These are phyloP conservation scores for Ophiostoma ulmi DNA, from an alignment of 2,329 filamentous ascomycete species.

Conservation along the genomic window DNA sequence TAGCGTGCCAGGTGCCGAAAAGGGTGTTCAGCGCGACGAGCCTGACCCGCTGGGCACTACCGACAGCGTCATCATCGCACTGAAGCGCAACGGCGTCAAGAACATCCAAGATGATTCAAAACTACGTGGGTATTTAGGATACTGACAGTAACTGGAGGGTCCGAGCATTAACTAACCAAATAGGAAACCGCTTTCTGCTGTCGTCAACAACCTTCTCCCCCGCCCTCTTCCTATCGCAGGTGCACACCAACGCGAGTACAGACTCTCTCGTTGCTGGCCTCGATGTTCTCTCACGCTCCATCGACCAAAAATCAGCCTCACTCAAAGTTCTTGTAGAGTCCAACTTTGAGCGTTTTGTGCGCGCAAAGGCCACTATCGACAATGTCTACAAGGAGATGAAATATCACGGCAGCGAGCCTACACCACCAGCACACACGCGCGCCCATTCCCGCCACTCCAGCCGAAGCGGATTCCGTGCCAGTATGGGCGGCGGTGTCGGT, in stretches of 20 bases:
- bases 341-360: conserved; percentile 97
- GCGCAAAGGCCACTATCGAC: conserved; percentile 95
- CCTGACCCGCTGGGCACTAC: conserved; percentile 84
- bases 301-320: conserved; percentile 95
- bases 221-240: conserved; percentile 82
- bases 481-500: conserved; percentile 32
- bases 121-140: conserved; percentile 45
- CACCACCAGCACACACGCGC: conserved; percentile 37
- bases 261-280: conserved; percentile 74
- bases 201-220: conserved; percentile 96
- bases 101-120: conserved; percentile 73
- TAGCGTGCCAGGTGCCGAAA: conserved; percentile 59
- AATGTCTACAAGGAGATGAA: conserved; percentile 99
- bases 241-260: conserved; percentile 81
- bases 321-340: conserved; percentile 94
- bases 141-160: too few relatives aligned
- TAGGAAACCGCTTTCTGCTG: conserved; percentile 79
- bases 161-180: not conserved
- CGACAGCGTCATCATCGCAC: conserved; percentile 76
- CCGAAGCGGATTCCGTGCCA: conserved; percentile 59
- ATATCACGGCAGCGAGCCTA: conserved; percentile 56
- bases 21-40: conserved; percentile 75
- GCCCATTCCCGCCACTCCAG: conserved; percentile 63
- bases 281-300: conserved; percentile 80
- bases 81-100: conserved; percentile 70